A percentile compares a stretch with the other conserved stretches of the same genome.
Conservation (phyloP, 2,329 filamentous ascomycete genomes). For the Pseudogymnoascus sp. region DNA sequence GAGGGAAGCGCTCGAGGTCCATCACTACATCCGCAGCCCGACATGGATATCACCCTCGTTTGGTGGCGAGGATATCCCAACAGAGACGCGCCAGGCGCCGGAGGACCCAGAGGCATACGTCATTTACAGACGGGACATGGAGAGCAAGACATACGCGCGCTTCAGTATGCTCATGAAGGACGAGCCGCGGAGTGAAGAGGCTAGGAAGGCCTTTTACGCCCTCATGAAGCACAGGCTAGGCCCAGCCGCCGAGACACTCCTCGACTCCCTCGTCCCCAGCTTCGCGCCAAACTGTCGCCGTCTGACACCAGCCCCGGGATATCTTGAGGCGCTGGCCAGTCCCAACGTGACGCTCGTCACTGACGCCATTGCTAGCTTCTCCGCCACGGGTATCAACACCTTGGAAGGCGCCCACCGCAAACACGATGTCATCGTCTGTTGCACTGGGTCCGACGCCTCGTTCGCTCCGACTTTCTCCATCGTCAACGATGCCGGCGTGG, state of each 20-base stretch:
- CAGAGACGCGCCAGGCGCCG: background rate
- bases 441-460: slow-evolving; percentile 21
- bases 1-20: slow-evolving; percentile 36
- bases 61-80: slow-evolving; percentile 31
- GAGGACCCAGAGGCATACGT: background rate
- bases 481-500: background rate
- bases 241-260: slow-evolving; percentile 32
- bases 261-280: slow-evolving; percentile 31
- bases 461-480: slow-evolving; percentile 10
- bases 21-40: slow-evolving; percentile 42
- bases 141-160: slow-evolving; percentile 2
- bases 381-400: slow-evolving; percentile 28
- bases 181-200: slow-evolving; percentile 34
- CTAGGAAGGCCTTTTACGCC: slow-evolving; percentile 28
- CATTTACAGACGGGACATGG: slow-evolving; percentile 24
- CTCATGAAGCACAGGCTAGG: slow-evolving; percentile 37
- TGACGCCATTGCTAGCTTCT: slow-evolving; percentile 41
- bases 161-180: slow-evolving; percentile 25
- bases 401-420: slow-evolving; percentile 20
- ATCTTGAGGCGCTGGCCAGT: slow-evolving; percentile 29
- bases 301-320: slow-evolving; percentile 33
- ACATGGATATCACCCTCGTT: slow-evolving; percentile 46
- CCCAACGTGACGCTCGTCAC: slow-evolving; percentile 26
- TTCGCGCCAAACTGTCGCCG: slow-evolving; percentile 38
- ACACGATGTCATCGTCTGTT: slow-evolving; percentile 28